Conservation (phyloP, 1,139 yeast genomes). For the Hanseniaspora gamundiae region DNA sequence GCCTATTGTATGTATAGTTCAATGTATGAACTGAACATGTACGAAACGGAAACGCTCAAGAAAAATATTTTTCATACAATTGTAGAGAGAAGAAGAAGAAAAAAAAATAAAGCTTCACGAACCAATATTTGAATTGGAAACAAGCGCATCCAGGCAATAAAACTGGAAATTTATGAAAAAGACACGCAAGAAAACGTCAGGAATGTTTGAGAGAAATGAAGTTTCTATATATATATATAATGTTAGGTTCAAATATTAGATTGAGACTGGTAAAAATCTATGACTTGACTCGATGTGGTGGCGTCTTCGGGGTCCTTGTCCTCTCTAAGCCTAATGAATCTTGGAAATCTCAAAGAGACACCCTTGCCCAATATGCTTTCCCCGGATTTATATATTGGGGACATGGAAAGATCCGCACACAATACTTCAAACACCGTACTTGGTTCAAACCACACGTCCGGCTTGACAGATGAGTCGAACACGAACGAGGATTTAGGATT, state of each 20-base stretch:
- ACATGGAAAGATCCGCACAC: conserved; percentile 85
- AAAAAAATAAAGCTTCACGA: too few species aligned
- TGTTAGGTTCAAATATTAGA: conserved; percentile 23
- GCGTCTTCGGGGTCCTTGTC: conserved; percentile 87
- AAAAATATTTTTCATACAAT: too few species aligned
- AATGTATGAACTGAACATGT: too few species aligned
- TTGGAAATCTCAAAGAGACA: conserved; percentile 79
- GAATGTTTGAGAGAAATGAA: too few species aligned
- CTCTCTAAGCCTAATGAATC: conserved; percentile 75
- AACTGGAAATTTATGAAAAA: too few species aligned
- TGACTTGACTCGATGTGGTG: conserved; percentile 79
- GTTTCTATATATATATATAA: not conserved
- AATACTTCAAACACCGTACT: conserved; percentile 75
- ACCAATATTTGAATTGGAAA: too few species aligned
- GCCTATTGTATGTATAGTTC: too few species aligned
- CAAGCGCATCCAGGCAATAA: too few species aligned
- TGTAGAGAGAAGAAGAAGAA: too few species aligned
- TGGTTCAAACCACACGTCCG: conserved; percentile 98
- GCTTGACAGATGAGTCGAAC: conserved; percentile 61
- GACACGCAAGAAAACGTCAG: too few species aligned
- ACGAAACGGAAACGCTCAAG: too few species aligned
- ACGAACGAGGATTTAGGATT: conserved; percentile 61
- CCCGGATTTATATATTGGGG: conserved; percentile 90
- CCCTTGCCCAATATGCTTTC: conserved; percentile 71
- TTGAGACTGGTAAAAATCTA: conserved; percentile 78